Percentiles rank a stretch among this genome's conserved stretches.
phyloP scores from a whole-genome alignment of 2,329 filamentous ascomycete species.

The Allantophomopsis cytisporea region DNA sequence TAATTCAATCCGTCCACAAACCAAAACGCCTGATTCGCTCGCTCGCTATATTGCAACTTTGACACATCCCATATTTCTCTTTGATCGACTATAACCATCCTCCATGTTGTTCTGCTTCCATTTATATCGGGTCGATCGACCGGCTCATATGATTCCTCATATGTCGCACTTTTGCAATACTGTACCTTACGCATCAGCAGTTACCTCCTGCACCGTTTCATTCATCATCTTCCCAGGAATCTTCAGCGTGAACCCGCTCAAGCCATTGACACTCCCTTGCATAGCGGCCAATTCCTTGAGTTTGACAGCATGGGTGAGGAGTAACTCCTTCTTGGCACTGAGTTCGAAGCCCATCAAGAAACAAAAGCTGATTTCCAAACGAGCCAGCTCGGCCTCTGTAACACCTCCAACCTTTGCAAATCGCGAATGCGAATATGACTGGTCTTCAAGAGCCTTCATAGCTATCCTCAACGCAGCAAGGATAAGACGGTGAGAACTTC shows the following conservation, averaged over 20 bases:
- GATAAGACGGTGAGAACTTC: constrained; percentile 77
- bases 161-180: no score
- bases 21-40: no score
- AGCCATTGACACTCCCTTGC: constrained; percentile 17
- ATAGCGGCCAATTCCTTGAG: constrained; percentile 21
- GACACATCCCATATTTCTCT: no score
- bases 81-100: no score
- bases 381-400: constrained; percentile 64
- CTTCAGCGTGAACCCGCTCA: constrained; percentile 11
- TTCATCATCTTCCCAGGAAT: constrained; percentile 12
- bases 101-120: no score
- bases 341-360: constrained; percentile 79
- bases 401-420: constrained; percentile 85
- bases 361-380: constrained; percentile 81
- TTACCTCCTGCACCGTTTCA: constrained; percentile 13
- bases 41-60: no score
- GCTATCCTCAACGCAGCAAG: constrained; percentile 77
- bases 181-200: constrained; percentile 9
- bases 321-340: constrained; percentile 41
- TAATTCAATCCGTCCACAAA: no score
- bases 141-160: no score
- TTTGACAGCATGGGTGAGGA: constrained; percentile 33
- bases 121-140: no score
- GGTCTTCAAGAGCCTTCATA: constrained; percentile 90
- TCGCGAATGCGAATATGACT: constrained; percentile 72